Evolutionary conservation across 768 basidiomycete genomes (phyloP).

Genomic region (Boletus insuetus): DNA sequence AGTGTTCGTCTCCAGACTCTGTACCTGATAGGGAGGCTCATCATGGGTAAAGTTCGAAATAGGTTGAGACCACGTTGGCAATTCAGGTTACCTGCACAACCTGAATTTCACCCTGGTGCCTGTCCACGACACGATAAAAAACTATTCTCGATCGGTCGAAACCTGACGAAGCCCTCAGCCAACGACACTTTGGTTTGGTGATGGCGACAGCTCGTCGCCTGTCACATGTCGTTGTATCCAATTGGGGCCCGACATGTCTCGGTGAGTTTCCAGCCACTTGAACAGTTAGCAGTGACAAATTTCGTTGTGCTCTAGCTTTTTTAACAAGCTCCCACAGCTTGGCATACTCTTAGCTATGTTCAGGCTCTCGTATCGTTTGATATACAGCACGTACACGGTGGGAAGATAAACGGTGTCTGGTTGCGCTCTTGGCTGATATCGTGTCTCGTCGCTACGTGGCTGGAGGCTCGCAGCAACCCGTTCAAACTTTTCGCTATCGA

Average conservation of each 20-base stretch:
- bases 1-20: not conserved
- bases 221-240: not conserved
- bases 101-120: too few species aligned
- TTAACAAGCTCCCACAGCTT: not conserved
- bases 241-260: not conserved
- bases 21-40: not conserved
- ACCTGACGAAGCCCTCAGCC: too few species aligned
- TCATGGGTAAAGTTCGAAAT: not conserved
- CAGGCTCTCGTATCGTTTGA: not conserved
- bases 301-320: not conserved
- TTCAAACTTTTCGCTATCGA: too few species aligned
- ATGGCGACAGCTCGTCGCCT: not conserved
- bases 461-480: too few species aligned
- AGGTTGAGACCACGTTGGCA: not conserved
- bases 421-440: too few species aligned
- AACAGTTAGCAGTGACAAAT: not conserved
- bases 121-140: too few species aligned
- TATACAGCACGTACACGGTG: too few species aligned
- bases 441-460: too few species aligned
- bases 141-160: not conserved
- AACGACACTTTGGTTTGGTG: too few species aligned
- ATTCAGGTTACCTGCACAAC: not conserved
- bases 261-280: not conserved
- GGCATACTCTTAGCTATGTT: not conserved
- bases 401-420: too few species aligned